These are phyloP conservation scores for Penicillium coffeae DNA, from an alignment of 495 filamentous ascomycete species.

Conservation along the genomic window DNA sequence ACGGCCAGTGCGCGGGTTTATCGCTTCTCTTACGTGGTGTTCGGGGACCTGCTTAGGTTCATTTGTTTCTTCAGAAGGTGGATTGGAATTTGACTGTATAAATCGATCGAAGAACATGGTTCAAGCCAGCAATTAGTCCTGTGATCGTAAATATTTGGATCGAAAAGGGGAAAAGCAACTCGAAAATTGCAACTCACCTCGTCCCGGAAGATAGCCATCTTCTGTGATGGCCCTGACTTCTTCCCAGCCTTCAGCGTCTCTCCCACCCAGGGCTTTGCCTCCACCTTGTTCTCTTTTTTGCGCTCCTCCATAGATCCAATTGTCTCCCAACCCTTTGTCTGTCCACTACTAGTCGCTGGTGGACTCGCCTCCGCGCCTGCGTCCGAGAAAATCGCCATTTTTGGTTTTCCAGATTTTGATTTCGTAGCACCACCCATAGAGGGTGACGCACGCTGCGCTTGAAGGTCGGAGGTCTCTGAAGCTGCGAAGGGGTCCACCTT, in stretches of 20 bases:
- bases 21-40: slow-evolving; percentile 63
- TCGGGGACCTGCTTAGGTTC: slow-evolving; percentile 34
- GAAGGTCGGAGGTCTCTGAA: slow-evolving; percentile 55
- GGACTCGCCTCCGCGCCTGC: slow-evolving; percentile 40
- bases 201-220: slow-evolving; percentile 93
- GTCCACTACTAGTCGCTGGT: slow-evolving; percentile 41
- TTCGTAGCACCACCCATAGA: slow-evolving; percentile 48
- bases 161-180: slow-evolving; percentile 29
- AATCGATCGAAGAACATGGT: slow-evolving; percentile 51
- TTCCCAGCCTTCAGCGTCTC: slow-evolving; percentile 86
- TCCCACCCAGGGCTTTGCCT: slow-evolving; percentile 86
- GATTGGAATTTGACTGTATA: slow-evolving; percentile 57
- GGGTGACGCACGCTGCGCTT: slow-evolving; percentile 47
- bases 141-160: slow-evolving; percentile 81
- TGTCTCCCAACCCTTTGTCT: slow-evolving; percentile 80
- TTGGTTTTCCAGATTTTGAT: slow-evolving; percentile 62
- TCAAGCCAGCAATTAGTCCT: slow-evolving; percentile 88
- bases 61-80: slow-evolving; percentile 24
- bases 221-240: slow-evolving; percentile 67
- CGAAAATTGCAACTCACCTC: slow-evolving; percentile 64
- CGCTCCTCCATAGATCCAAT: slow-evolving; percentile 82
- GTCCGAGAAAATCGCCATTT: slow-evolving; percentile 91
- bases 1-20: slow-evolving; percentile 74
- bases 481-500: slow-evolving; percentile 78
- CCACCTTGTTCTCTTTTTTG: slow-evolving; percentile 88